Evolutionary conservation across 495 filamentous ascomycete genomes (phyloP), one percentile per base, ranked within the genome.

Genomic region (Apodospora peruviana): DNA sequence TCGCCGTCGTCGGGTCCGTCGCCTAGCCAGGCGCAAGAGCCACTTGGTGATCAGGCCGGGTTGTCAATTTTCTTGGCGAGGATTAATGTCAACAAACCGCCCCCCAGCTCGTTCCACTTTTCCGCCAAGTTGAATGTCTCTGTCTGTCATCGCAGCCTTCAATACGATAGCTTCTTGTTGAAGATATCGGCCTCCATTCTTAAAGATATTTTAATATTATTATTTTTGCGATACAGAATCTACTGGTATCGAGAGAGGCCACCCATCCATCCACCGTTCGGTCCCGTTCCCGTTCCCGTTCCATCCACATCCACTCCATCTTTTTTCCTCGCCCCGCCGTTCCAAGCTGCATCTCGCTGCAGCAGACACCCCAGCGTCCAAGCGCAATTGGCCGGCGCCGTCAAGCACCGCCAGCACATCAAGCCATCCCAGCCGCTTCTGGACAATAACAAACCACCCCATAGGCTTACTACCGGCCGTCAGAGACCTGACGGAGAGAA

Each of bases 321-420:
- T 44, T 35, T 4, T 47, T 11, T 29, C 22, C 35, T 20, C 39
- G 39, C 39, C 39, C 57, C 55, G 48, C 46, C 50, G 52, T 56
- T 54, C 47, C 43, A 46, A 50, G 53, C 62, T 65, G 60, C 60
- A 65, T 39, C 52, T 57, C 52, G 55, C 60, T 69, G 62, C 60
- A 67, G 56, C 53, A 50, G 40, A 52, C 48, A 65, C 59, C 55
- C 58, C 55, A 49, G 58, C 56, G 47, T 59, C 52, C 50, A 40
- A 32, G 51, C 50, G 40, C 62, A 60, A 68, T 68, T 68, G 65
- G 65, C 56, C 52, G 47, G 51, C 24, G 16, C 48, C 49, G 12
- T 57, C 53, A 59, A 64, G 60, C 65, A 65, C 47, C 57, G 65
- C 63, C 65, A 68, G 57, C 65, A 58, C 65, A 68, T 62, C 63